phyloP scores from a whole-genome alignment of 2,329 filamentous ascomycete genomes.

The Coniella vitis region DNA sequence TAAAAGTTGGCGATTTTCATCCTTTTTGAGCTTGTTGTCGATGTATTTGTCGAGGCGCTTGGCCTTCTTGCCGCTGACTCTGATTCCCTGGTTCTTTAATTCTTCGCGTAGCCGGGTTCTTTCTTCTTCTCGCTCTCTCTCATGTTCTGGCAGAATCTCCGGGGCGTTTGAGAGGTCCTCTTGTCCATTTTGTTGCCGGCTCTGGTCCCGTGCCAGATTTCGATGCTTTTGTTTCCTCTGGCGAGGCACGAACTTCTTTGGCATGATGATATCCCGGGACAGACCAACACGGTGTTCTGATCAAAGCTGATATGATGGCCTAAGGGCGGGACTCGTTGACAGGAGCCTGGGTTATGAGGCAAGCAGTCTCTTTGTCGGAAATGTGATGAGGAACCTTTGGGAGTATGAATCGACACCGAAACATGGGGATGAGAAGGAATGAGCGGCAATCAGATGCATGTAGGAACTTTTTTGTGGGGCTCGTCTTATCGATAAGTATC shows the following conservation, averaged over 20 bases:
- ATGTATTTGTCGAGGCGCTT: slow-evolving; percentile 64
- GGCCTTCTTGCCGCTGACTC: slow-evolving; percentile 58
- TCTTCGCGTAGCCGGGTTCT: slow-evolving; percentile 50
- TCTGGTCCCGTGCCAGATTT: slow-evolving; percentile 57
- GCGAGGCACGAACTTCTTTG: slow-evolving; percentile 53
- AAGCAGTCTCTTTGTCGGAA: too few species aligned
- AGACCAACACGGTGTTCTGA: neutral
- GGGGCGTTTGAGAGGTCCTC: slow-evolving; percentile 48
- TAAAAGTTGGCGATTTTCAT: slow-evolving; percentile 79
- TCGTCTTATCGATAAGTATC: neutral
- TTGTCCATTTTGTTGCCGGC: slow-evolving; percentile 33
- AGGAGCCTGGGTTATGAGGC: too few species aligned
- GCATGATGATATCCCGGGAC: slow-evolving; percentile 30
- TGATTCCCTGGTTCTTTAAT: slow-evolving; percentile 42
- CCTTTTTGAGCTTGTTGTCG: slow-evolving; percentile 88
- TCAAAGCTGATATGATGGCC: neutral
- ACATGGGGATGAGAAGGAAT: neutral
- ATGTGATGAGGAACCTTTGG: too few species aligned
- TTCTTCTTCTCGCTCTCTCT: slow-evolving; percentile 45
- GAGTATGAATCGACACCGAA: neutral
- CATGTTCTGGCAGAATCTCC: slow-evolving; percentile 41
- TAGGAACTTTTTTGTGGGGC: slow-evolving; percentile 15
- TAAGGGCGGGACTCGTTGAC: neutral
- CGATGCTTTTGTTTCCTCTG: slow-evolving; percentile 66
- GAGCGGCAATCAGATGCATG: slow-evolving; percentile 2